Conservation (phyloP, 75 land plant species). For the Azolla pinnata region DNA sequence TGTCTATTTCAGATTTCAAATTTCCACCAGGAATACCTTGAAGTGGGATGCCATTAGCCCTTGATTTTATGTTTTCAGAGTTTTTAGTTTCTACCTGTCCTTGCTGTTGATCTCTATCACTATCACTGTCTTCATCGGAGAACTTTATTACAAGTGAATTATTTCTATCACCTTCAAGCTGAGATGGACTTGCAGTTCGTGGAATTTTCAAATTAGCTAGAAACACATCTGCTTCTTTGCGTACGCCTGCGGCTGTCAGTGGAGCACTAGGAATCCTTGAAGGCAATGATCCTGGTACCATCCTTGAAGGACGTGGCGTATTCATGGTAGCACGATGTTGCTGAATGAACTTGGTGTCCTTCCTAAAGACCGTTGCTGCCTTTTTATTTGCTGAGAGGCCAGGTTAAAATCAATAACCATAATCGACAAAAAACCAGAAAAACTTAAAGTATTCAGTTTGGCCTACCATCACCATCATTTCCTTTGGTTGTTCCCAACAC, state of each 20-base stretch:
- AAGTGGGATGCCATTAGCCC: background rate
- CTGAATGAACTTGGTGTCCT: too few relatives aligned
- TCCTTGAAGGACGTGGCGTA: background rate
- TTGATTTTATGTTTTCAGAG: background rate
- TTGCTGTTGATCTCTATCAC: slow-evolving; percentile 28
- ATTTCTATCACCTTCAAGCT: slow-evolving; percentile 2
- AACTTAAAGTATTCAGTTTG: too few relatives aligned
- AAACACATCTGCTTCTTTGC: slow-evolving; percentile 20
- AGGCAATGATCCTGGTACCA: background rate
- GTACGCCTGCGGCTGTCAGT: background rate
- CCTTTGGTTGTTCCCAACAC: too few relatives aligned
- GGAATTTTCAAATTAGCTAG: slow-evolving; percentile 12
- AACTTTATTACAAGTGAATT: slow-evolving; percentile 60
- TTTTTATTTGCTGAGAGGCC: too few relatives aligned
- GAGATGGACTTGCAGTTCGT: background rate
- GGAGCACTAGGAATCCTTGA: slow-evolving; percentile 1
- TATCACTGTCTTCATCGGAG: slow-evolving; percentile 62
- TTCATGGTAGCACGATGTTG: too few relatives aligned
- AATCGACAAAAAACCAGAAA: too few relatives aligned
- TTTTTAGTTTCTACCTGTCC: slow-evolving; percentile 2
- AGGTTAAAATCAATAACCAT: too few relatives aligned
- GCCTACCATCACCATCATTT: too few relatives aligned
- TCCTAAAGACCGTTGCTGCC: too few relatives aligned
- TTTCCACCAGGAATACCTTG: slow-evolving; percentile 3
- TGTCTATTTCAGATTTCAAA: slow-evolving; percentile 17